Evolutionary conservation across 2,329 filamentous ascomycete genomes (phyloP), one percentile per base, ranked within the genome.

Genomic region (Colletotrichum tabaci): DNA sequence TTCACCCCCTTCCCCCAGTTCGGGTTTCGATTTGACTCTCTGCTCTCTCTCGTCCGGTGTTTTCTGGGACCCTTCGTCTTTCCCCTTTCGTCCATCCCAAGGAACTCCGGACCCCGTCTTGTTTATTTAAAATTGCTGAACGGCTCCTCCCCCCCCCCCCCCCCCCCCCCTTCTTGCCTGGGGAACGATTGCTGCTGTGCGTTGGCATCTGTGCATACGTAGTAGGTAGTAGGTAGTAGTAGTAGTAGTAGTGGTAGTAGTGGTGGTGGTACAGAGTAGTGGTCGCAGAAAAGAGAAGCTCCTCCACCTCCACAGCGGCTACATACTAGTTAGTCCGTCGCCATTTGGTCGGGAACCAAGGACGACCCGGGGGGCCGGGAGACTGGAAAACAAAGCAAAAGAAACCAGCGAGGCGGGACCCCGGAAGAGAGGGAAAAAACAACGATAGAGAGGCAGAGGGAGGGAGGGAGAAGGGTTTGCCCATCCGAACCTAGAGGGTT

Each of bases 291-390:
- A 35, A 35, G 1, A 35, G 8, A 38, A 38, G 8, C 35, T 38
- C 35, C 35, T n/a, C 35, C 53, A 23, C 40, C 8, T 46, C 21
- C n/a, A 16, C 18, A 12, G 9, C 46, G 44, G 23, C 50, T 65
- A 52, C 42, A 65, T 50, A 65, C 42, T 57, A 42, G 66, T 40
- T 57, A 42, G 66, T 40, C 50, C 18, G 42, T 26, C 42, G 21
- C 66, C 64, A 68, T 61, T 57, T 42, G 50, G n/a, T 26, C 46
- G 44, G 44, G 5, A 46, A 46, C 6, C 16, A 16, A n/a, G 44
- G 44, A 46, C 44, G 44, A 46, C 44, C n/a, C 16, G 44, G 44
- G 18, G n/a, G 6, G 44, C 18, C 16, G 50, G 55, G 38, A 30
- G 55, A 58, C 9, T 46, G 52, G 35, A 38, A 10, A 10, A 38